These are phyloP conservation scores for Penstemon barbatus DNA, from an alignment of 257 asterid species.

Conservation along the genomic window DNA sequence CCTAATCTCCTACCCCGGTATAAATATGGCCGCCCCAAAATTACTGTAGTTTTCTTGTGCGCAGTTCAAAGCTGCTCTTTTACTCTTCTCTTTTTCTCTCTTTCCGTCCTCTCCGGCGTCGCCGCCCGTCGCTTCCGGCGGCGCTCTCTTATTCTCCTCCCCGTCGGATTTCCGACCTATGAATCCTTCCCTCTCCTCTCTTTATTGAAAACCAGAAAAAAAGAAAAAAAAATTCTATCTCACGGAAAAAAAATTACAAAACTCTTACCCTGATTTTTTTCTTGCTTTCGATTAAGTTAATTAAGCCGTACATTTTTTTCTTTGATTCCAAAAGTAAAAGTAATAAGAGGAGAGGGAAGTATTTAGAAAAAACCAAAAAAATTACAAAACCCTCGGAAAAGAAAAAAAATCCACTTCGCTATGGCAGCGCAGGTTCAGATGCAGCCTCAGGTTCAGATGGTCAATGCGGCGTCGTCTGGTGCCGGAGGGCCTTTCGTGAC, in stretches of 20 bases:
- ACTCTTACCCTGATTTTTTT: background rate
- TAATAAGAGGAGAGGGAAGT: background rate
- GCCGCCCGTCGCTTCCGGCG: no score
- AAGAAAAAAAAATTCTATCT: background rate
- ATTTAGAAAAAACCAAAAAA: background rate
- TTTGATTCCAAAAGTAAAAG: background rate
- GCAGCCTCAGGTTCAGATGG: background rate
- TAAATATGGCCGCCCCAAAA: no score
- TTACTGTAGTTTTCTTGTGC: no score
- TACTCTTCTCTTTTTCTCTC: background rate
- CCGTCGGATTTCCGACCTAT: constrained; percentile 18
- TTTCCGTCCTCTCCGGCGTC: constrained; percentile 2
- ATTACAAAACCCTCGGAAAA: background rate
- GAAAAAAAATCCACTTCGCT: background rate
- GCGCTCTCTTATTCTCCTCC: background rate
- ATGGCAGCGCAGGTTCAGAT: background rate
- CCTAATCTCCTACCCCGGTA: no score
- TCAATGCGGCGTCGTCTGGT: no score
- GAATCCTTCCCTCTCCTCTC: constrained; percentile 21
- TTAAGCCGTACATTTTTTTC: background rate
- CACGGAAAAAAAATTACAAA: background rate
- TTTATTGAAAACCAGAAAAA: background rate
- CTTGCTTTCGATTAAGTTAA: background rate
- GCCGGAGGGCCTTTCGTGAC: constrained; percentile 58
- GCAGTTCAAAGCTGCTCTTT: no score